Evolutionary conservation across 306 rosid genomes (phyloP), one percentile per base, ranked within the genome.

Genomic region (Trifolium fragiferum): DNA sequence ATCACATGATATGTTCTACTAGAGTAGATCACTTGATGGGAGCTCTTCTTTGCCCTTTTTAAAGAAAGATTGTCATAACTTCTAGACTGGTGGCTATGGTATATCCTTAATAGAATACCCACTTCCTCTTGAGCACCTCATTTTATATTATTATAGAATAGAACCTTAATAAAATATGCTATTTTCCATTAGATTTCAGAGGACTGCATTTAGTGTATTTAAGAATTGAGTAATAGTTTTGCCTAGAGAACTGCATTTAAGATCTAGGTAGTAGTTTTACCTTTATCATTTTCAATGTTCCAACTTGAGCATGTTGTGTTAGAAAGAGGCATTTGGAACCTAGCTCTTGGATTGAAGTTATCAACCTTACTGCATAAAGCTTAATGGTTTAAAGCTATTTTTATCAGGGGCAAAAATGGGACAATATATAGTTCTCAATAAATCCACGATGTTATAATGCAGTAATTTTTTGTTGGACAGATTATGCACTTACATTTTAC

Each of bases 371-470:
- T 54, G 74, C 55, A 38, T 44, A 15, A 11, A 4, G 15, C 6
- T 27, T 71, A 50, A 49, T 50, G 23, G 1, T 38, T 47, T 67
- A 55, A 27, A 25, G 6, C 18, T 44, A 6, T 44, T 53, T 0
- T n/a, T 54, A 25, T 21, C 13, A 12, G 4, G 10, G 46, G 49
- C 4, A 3, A 1, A 6, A 35, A 35, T 35, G 9, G 40, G 44
- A 44, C 21, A n/a, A n/a, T 66, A 12, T 16, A 55, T 33, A 35
- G 14, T n/a, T 61, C 53, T 49, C 41, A 47, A 35, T 43, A 68
- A 32, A 47, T 77, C 74, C 69, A n/a, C 73, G 69, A 30, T 58
- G 14, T 76, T 69, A 44, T 19, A 58, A 74, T 80, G 35, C 14
- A 66, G 40, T 71, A 41, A 12, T 30, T 63, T 23, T 64, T 4